Evolutionary conservation across 192 early-diverging fungal genomes (phyloP), one percentile per base, ranked within the genome.

Genomic region (Coemansia sp.): DNA sequence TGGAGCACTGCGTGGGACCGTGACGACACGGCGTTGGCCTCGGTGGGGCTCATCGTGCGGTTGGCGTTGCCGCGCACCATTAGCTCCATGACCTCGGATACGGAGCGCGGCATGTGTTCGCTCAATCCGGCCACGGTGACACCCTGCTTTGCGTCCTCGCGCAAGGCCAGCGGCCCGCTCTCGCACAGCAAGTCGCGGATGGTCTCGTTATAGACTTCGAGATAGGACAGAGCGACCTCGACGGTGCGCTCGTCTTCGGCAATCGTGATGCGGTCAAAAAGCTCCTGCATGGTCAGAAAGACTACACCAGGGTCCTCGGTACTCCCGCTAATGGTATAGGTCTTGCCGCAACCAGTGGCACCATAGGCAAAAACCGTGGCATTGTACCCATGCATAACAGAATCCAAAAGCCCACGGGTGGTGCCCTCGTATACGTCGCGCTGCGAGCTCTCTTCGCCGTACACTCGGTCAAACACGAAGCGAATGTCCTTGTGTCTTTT

Each of bases 171-270:
- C 5, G 76, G 56, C 11, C 51, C 51, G 20, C 85, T 85, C 0
- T 80, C 74, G 45, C 61, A 71, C 66, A 92, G 71, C 45, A 99
- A 70, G 68, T 99, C 97, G 9, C 89, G 86, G 50, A 99, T 91
- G 2, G 84, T 91, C 73, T 97, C 95, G 66, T 97, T 97, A 79
- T 99, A 99, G 31, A 99, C 96, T 67, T 99, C 97, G 66, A 98
- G 63, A 71, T 98, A 99, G 20, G 92, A 93, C 20, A 98, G 78
- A 40, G 79, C 46, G 0, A 79, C 73, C 16, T 92, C 91, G 13
- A 88, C 61, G 23, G 86, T 78, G 35, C 79, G 83, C 65, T 91
- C 88, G 63, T 89, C 87, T 65, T 77, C 70, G 7, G 65, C 68
- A 0, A 53, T 53, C 2, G 40, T 14, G 24, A 90, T 75, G 7